Conservation (phyloP, 2,329 filamentous ascomycete species). For the Thermomyces lanuginosus region DNA sequence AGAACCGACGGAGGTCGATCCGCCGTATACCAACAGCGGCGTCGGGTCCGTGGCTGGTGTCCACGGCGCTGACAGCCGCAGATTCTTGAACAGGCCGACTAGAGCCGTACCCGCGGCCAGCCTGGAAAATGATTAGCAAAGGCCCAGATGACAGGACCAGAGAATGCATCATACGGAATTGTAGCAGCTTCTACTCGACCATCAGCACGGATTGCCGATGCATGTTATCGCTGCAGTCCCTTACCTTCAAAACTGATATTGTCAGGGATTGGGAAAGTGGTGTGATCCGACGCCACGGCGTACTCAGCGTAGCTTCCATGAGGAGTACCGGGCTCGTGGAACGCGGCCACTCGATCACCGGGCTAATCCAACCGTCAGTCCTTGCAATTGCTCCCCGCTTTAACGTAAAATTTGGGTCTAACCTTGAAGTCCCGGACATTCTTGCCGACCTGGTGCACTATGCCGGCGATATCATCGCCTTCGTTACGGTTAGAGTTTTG, state of each 20-base stretch:
- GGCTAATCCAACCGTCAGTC: conserved; percentile 7
- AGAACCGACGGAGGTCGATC: conserved; percentile 39
- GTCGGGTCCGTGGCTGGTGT: conserved; percentile 17
- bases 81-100: conserved; percentile 32
- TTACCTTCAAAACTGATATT: conserved; percentile 36
- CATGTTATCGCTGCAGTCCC: conserved; percentile 1
- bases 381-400: neutral
- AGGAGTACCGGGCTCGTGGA: conserved; percentile 33
- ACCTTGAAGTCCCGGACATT: conserved; percentile 36
- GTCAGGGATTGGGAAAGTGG: conserved; percentile 38
- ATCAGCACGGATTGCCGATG: neutral
- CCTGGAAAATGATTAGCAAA: neutral
- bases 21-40: conserved; percentile 34
- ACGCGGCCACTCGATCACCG: conserved; percentile 37
- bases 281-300: conserved; percentile 35
- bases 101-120: conserved; percentile 40
- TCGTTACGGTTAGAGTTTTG: conserved; percentile 19
- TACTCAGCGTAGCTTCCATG: conserved; percentile 41
- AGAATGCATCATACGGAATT: conserved; percentile 23
- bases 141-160: neutral
- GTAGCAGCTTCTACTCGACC: conserved; percentile 35
- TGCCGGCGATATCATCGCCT: conserved; percentile 37
- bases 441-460: conserved; percentile 34
- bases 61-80: conserved; percentile 36
- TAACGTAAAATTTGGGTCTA: neutral